These are phyloP conservation scores for Begonia masoniana DNA, from an alignment of 306 rosid species.

Conservation along the genomic window DNA sequence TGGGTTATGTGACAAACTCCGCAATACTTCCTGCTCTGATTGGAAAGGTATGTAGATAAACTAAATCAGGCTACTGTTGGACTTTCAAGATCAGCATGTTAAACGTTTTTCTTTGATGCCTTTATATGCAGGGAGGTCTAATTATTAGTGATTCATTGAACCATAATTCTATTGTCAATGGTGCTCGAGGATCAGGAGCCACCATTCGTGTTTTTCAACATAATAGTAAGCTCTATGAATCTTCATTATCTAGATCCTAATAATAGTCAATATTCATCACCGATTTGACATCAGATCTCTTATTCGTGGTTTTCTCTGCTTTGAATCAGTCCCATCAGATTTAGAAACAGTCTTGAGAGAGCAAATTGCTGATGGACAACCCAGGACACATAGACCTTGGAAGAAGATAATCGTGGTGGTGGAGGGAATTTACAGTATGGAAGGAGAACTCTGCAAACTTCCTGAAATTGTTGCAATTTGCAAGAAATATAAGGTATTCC, in stretches of 20 bases:
- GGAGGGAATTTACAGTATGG: slow-evolving; percentile 96
- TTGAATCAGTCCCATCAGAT: slow-evolving; percentile 51
- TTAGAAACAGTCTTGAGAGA: slow-evolving; percentile 83
- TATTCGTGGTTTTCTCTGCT: not conserved
- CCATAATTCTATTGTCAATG: slow-evolving; percentile 85
- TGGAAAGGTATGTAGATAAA: slow-evolving; percentile 38
- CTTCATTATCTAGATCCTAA: not conserved
- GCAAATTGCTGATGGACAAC: slow-evolving; percentile 90
- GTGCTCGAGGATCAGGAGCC: slow-evolving; percentile 92
- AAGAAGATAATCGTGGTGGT: slow-evolving; percentile 79
- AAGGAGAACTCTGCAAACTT: slow-evolving; percentile 93
- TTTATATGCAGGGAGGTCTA: slow-evolving; percentile 50
- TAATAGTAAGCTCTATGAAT: slow-evolving; percentile 31
- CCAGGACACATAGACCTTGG: slow-evolving; percentile 92
- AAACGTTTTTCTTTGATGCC: not conserved
- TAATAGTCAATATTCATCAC: not conserved
- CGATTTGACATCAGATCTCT: slow-evolving; percentile 4
- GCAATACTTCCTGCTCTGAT: slow-evolving; percentile 73
- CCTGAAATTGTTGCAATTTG: slow-evolving; percentile 81
- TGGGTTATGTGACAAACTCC: slow-evolving; percentile 91
- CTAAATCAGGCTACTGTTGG: not conserved
- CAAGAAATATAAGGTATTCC: slow-evolving; percentile 64
- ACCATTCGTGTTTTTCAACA: slow-evolving; percentile 85
- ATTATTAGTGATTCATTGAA: slow-evolving; percentile 87
- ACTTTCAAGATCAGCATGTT: not conserved